phyloP scores from a whole-genome alignment of 345 rosid genomes.

The Garcia nutans region DNA sequence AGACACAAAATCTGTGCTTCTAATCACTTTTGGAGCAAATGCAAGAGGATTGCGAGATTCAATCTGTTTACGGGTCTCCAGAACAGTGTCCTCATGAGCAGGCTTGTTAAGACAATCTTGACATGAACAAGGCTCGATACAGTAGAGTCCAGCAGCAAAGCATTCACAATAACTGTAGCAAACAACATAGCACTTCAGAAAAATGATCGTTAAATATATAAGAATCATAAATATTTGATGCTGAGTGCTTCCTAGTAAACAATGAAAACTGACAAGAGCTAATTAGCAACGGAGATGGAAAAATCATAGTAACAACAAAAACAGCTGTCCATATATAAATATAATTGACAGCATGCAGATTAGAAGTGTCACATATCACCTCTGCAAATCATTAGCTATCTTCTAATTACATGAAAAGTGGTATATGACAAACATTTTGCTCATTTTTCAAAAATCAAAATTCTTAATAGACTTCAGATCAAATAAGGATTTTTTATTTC shows the following conservation, averaged over 20 bases:
- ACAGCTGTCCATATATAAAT: neutral
- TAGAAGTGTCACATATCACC: neutral
- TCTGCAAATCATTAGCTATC: neutral
- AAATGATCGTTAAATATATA: neutral
- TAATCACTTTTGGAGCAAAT: slow-evolving; percentile 77
- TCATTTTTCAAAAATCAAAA: no score
- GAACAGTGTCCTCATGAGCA: slow-evolving; percentile 49
- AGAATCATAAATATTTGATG: no score
- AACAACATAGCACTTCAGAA: slow-evolving; percentile 19
- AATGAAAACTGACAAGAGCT: slow-evolving; percentile 2
- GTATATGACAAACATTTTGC: neutral
- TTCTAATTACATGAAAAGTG: neutral
- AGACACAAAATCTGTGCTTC: slow-evolving; percentile 28
- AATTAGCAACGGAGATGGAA: neutral
- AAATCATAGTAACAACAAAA: neutral
- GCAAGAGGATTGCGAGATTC: slow-evolving; percentile 77
- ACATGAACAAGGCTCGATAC: slow-evolving; percentile 67
- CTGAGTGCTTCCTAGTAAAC: neutral
- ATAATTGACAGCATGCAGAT: neutral
- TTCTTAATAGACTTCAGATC: no score
- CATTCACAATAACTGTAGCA: slow-evolving; percentile 72
- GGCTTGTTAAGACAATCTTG: slow-evolving; percentile 68
- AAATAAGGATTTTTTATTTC: neutral
- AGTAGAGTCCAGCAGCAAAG: slow-evolving; percentile 81
- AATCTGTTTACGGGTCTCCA: slow-evolving; percentile 50